These are phyloP conservation scores for Alternaria metachromatica DNA, from an alignment of 2,329 filamentous ascomycete genomes.

Conservation along the genomic window DNA sequence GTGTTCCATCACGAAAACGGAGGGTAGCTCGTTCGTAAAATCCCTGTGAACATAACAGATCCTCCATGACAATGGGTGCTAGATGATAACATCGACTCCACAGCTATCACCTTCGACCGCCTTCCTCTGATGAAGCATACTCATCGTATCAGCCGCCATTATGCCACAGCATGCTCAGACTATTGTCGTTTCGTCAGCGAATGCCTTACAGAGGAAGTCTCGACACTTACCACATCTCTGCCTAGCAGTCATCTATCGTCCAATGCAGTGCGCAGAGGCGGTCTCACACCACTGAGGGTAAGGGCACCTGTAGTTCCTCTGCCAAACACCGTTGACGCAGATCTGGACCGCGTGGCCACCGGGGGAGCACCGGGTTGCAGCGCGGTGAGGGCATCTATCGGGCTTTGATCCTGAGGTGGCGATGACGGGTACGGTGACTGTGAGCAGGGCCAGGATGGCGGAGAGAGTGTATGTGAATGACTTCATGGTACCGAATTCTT, in stretches of 20 bases:
- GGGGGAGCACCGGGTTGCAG: not conserved
- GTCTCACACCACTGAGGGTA: not conserved
- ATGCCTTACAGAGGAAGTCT: not conserved
- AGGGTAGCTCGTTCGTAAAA: not conserved
- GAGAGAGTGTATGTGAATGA: too few relatives aligned
- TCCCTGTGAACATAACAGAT: not conserved
- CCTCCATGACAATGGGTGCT: not conserved
- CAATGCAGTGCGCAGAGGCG: not conserved
- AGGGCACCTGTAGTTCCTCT: not conserved
- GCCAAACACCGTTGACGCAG: not conserved
- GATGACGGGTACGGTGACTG: not conserved
- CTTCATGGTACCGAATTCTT: not conserved
- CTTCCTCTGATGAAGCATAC: fast-evolving
- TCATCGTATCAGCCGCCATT: not conserved
- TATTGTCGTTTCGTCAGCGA: not conserved
- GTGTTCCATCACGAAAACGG: not conserved
- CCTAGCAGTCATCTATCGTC: not conserved
- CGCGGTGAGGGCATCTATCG: not conserved
- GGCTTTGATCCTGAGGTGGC: not conserved
- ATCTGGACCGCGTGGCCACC: not conserved
- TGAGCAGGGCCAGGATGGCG: not conserved
- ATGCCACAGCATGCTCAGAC: not conserved
- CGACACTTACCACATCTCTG: not conserved
- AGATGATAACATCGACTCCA: not conserved
- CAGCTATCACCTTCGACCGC: not conserved